Percentiles rank a stretch among this genome's conserved stretches.
Evolutionary conservation across 371 early-diverging fungal genomes (phyloP).

Genomic region (Apophysomyces elegans): DNA sequence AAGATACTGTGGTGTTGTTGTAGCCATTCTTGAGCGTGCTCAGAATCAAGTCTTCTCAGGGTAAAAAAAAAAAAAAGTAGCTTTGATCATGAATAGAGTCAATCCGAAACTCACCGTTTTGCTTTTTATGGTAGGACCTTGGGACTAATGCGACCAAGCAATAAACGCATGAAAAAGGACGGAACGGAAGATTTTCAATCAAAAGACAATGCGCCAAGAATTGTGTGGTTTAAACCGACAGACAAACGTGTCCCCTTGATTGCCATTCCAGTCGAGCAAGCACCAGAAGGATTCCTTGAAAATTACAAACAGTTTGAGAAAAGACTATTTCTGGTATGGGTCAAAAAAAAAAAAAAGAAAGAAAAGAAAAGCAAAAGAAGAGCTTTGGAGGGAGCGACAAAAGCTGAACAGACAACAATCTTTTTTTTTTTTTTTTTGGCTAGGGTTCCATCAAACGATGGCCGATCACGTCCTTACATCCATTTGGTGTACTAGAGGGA

Average conservation of each 20-base stretch:
- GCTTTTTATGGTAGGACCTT: slow-evolving; percentile 38
- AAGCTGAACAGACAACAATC: slow-evolving; percentile 3
- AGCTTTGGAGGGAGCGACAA: no score
- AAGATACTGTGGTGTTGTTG: slow-evolving; percentile 66
- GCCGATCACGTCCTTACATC: slow-evolving; percentile 73
- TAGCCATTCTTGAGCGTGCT: slow-evolving; percentile 67
- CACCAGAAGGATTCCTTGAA: slow-evolving; percentile 68
- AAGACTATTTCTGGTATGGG: slow-evolving; percentile 53
- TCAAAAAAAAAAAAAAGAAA: no score
- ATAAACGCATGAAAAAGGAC: slow-evolving; percentile 44
- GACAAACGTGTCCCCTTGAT: slow-evolving; percentile 83
- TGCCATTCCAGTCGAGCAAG: slow-evolving; percentile 72
- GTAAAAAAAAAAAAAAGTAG: slow-evolving; percentile 18
- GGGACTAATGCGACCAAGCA: slow-evolving; percentile 59
- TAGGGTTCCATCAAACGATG: slow-evolving; percentile 72
- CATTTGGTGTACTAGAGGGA: slow-evolving; percentile 69
- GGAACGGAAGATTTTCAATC: slow-evolving; percentile 18
- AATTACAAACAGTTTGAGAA: slow-evolving; percentile 59
- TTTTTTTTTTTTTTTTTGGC: slow-evolving; percentile 9
- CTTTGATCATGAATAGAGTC: not conserved
- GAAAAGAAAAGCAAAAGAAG: no score
- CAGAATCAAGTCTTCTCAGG: slow-evolving; percentile 66
- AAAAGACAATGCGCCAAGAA: slow-evolving; percentile 39
- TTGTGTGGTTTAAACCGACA: slow-evolving; percentile 87
- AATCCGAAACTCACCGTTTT: not conserved